Conservation (phyloP, 371 early-diverging fungal genomes). For the Apophysomyces variabilis region DNA sequence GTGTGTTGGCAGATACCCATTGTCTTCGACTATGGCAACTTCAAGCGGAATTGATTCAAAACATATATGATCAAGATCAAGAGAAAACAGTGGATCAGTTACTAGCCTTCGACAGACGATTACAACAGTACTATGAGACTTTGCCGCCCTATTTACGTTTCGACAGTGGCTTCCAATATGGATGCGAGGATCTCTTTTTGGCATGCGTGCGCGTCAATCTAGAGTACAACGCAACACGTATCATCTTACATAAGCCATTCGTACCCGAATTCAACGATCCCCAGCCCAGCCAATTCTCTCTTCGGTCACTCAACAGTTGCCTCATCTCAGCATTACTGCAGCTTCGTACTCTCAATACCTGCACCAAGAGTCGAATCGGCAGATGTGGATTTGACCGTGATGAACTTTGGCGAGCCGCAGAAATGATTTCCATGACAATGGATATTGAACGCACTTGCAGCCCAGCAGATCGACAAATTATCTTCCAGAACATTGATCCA, state of each 20-base stretch:
- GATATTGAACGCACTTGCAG: slow-evolving; percentile 26
- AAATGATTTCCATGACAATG: slow-evolving; percentile 38
- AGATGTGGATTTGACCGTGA: slow-evolving; percentile 45
- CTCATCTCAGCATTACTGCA: slow-evolving; percentile 31
- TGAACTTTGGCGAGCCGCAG: slow-evolving; percentile 43
- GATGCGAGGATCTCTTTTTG: slow-evolving; percentile 33
- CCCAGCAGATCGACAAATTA: slow-evolving; percentile 17
- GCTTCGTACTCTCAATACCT: slow-evolving; percentile 34
- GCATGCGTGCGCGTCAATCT: slow-evolving; percentile 39
- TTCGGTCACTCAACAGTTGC: slow-evolving; percentile 39
- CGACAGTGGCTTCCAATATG: slow-evolving; percentile 42
- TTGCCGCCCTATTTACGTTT: slow-evolving; percentile 33
- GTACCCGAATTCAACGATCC: slow-evolving; percentile 36
- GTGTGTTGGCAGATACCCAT: slow-evolving; percentile 27
- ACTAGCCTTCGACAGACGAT: slow-evolving; percentile 24
- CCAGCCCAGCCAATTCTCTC: slow-evolving; percentile 25
- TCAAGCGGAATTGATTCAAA: slow-evolving; percentile 30
- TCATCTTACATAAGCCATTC: slow-evolving; percentile 44
- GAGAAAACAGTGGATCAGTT: slow-evolving; percentile 31
- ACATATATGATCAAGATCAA: slow-evolving; percentile 29
- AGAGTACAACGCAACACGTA: slow-evolving; percentile 46
- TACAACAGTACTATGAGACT: slow-evolving; percentile 21
- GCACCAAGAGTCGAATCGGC: slow-evolving; percentile 24
- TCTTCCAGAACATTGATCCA: slow-evolving; percentile 24
- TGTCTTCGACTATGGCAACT: slow-evolving; percentile 33